Conservation (phyloP, 2,329 filamentous ascomycete genomes). For the Fusarium protoensiforme region DNA sequence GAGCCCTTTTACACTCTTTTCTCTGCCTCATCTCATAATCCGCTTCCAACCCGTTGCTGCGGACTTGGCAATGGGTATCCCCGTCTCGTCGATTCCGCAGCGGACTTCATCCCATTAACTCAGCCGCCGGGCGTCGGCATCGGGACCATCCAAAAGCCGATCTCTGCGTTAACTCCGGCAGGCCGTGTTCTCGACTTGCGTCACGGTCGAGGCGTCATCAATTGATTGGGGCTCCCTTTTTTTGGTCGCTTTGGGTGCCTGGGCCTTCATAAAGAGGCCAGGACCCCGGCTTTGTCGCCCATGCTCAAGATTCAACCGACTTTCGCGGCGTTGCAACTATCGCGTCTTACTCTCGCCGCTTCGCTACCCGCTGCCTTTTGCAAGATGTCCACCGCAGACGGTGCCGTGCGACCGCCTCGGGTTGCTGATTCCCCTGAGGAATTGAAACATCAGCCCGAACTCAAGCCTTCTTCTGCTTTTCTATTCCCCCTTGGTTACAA, state of each 20-base stretch:
- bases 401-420: conserved; percentile 39
- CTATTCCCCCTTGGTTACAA: conserved; percentile 89
- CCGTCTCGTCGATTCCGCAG: conserved; percentile 13
- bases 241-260: conserved; percentile 15
- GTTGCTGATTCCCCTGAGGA: conserved; percentile 36
- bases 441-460: conserved; percentile 43
- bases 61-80: conserved; percentile 29
- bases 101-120: conserved; percentile 30
- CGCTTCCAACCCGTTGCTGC: background rate
- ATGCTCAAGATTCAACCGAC: conserved; percentile 59
- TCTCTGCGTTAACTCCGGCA: conserved; percentile 40
- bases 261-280: conserved; percentile 39
- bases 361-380: conserved; percentile 39
- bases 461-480: conserved; percentile 52
- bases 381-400: conserved; percentile 50
- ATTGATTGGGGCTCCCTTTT: conserved; percentile 24
- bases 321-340: conserved; percentile 54
- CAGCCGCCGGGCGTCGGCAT: conserved; percentile 20
- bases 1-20: background rate
- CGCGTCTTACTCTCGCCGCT: conserved; percentile 51
- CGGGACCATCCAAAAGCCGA: conserved; percentile 39
- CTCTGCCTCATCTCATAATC: background rate
- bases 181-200: conserved; percentile 9
- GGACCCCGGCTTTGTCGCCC: conserved; percentile 26
- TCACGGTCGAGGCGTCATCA: conserved; percentile 41